Evolutionary conservation across 176 grass and related monocot genomes (phyloP), one percentile per base, ranked within the genome.

Genomic region (Ensete ventricosum): DNA sequence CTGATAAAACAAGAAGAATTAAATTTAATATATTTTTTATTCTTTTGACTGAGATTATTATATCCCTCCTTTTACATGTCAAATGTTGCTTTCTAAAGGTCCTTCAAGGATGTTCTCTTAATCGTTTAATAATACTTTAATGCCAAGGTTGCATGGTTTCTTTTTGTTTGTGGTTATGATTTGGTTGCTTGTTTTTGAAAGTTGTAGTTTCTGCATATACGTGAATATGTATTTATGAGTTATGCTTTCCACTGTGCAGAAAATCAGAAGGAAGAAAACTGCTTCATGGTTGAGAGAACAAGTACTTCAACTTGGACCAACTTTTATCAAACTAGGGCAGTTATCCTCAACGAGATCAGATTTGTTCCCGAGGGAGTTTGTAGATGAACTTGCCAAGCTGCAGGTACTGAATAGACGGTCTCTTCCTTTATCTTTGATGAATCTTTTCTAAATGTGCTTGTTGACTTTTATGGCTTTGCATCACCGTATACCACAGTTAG

Each of bases 321-420:
- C 90, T 59, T 97, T 97, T 78, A 97, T 97, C 77, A 97, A 97
- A 77, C 85, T 97, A 54, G 94, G 94, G 68, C 94, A 97, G 83
- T 77, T 97, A 73, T 97, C 94, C 48, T 97, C 94, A 27, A 93
- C 94, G 77, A 88, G 94, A 81, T 93, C 94, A 85, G 94, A 97
- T 89, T 87, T 97, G 54, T 97, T 97, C 54, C 90, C 94, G 63
- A 81, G 78, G 69, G 94, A 97, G 79, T 97, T 93, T 20, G 90
- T 97, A 49, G 94, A 97, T 50, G 94, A 97, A 66, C 94, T 97
- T 81, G 94, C 94, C 24, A 97, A 97, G 85, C 55, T 97, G 58
- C 94, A 97, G 90, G 94, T 97, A 90, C 69, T 77, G 74, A 24
- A 52, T 24, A 0, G 51, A 14, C 1, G 8, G 6, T 75, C n/a